A percentile compares a stretch with the other conserved stretches of the same genome.
Evolutionary conservation across 2,329 filamentous ascomycete species (phyloP).

Genomic region (Cladophialophora psammophila): DNA sequence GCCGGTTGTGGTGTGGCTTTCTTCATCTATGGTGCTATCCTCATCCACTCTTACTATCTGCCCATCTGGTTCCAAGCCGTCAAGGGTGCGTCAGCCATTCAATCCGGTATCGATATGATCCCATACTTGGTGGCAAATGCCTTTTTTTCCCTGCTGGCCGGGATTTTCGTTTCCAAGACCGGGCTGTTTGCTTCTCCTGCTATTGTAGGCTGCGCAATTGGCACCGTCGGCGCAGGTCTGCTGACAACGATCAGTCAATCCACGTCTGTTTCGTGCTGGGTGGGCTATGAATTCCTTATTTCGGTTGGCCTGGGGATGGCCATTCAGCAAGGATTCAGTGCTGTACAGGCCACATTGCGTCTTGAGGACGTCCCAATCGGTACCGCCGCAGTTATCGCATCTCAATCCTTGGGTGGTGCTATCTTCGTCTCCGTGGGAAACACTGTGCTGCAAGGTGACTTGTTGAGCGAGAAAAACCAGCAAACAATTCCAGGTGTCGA

Average conservation of each 20-base stretch:
- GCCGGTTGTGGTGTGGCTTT: slow-evolving; percentile 30
- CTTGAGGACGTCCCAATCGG: slow-evolving; percentile 37
- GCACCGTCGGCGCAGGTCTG: slow-evolving; percentile 23
- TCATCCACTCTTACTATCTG: slow-evolving; percentile 42
- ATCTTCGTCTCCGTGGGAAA: slow-evolving; percentile 41
- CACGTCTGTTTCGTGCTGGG: slow-evolving; percentile 39
- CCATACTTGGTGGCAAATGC: slow-evolving; percentile 34
- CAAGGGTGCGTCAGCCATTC: slow-evolving; percentile 33
- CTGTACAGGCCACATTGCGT: slow-evolving; percentile 36
- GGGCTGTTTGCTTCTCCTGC: slow-evolving; percentile 41
- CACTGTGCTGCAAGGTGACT: slow-evolving; percentile 36
- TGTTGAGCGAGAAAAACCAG: slow-evolving; percentile 23
- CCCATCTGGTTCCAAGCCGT: slow-evolving; percentile 44
- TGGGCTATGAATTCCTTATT: slow-evolving; percentile 42
- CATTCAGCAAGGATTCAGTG: slow-evolving; percentile 37
- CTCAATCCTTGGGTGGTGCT: slow-evolving; percentile 38
- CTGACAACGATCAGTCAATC: slow-evolving; percentile 37
- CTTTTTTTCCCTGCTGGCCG: slow-evolving; percentile 29
- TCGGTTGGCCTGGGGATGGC: slow-evolving; percentile 41
- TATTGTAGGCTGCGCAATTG: slow-evolving; percentile 40
- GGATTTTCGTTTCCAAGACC: slow-evolving; percentile 36
- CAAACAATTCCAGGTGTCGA: slow-evolving; percentile 29
- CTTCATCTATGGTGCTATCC: slow-evolving; percentile 38
- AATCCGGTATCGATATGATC: slow-evolving; percentile 41
- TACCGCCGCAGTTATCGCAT: slow-evolving; percentile 35